Evolutionary conservation across 2,329 filamentous ascomycete species (phyloP).

Genomic region (Beauveria sp.): DNA sequence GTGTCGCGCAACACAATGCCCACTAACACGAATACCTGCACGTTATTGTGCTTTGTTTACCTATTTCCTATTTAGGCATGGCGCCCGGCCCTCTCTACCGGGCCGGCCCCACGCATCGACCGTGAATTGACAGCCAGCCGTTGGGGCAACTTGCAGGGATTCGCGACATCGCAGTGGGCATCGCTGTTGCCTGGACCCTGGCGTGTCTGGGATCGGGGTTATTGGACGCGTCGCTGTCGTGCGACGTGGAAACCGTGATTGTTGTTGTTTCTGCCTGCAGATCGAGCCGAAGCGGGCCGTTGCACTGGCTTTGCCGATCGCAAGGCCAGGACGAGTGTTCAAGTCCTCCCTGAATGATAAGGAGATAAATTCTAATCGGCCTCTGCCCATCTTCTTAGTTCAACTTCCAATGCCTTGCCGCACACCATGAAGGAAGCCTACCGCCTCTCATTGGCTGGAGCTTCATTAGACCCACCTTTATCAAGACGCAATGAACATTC

Average conservation of each 20-base stretch:
- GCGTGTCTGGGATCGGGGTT: no score
- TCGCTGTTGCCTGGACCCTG: neutral
- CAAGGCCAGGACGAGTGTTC: neutral
- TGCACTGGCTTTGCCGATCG: neutral
- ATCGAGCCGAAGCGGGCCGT: neutral
- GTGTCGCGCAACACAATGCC: conserved; percentile 9
- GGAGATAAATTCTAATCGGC: neutral
- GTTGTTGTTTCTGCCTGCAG: neutral
- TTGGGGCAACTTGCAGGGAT: conserved; percentile 12
- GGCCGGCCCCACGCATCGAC: conserved; percentile 16
- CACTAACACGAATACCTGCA: conserved; percentile 8
- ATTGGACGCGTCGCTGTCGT: conserved; percentile 1
- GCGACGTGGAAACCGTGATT: neutral
- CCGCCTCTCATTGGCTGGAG: neutral
- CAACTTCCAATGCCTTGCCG: no score
- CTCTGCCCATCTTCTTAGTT: no score
- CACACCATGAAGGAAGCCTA: no score
- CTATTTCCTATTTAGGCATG: conserved; percentile 33
- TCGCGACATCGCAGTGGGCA: neutral
- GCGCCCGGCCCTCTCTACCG: conserved; percentile 17
- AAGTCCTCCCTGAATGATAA: neutral
- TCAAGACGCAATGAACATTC: neutral
- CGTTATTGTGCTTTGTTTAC: conserved; percentile 34
- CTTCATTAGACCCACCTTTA: neutral
- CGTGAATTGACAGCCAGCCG: conserved; percentile 22